These are phyloP conservation scores for Raphanus raphanistrum DNA, from an alignment of 345 rosid species.

Conservation along the genomic window DNA sequence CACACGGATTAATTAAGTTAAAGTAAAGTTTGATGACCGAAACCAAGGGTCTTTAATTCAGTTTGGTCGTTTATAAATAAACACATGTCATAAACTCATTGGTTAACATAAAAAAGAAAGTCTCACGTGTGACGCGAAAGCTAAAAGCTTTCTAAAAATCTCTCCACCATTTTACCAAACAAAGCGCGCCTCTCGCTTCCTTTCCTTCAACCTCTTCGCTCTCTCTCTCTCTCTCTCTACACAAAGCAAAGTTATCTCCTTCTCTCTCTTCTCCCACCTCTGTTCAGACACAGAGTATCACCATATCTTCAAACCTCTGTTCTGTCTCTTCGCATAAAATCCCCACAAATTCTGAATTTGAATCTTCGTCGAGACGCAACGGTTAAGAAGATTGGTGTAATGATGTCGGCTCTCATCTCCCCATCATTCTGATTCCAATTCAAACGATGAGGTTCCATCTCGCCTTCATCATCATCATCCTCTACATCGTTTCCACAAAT, in stretches of 20 bases:
- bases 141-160: constrained; percentile 25
- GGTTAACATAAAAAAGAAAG: constrained; percentile 20
- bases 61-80: background rate
- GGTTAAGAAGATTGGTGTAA: constrained; percentile 7
- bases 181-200: constrained; percentile 36
- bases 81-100: constrained; percentile 12
- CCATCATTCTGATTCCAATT: background rate
- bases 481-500: background rate
- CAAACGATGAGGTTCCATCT: constrained; percentile 28
- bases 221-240: background rate
- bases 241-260: constrained; percentile 14
- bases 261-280: background rate
- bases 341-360: background rate
- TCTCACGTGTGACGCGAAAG: constrained; percentile 38
- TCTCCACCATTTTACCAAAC: constrained; percentile 31
- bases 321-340: constrained; percentile 5
- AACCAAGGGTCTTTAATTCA: background rate
- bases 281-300: constrained; percentile 21
- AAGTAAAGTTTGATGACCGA: background rate
- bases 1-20: background rate
- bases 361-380: constrained; percentile 21
- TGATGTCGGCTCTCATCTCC: background rate
- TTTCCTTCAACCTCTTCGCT: constrained; percentile 21
- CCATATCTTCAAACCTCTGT: background rate
- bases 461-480: constrained; percentile 12